These are phyloP conservation scores for Nannizziopsis barbatae DNA, from an alignment of 2,329 filamentous ascomycete genomes.

Conservation along the genomic window DNA sequence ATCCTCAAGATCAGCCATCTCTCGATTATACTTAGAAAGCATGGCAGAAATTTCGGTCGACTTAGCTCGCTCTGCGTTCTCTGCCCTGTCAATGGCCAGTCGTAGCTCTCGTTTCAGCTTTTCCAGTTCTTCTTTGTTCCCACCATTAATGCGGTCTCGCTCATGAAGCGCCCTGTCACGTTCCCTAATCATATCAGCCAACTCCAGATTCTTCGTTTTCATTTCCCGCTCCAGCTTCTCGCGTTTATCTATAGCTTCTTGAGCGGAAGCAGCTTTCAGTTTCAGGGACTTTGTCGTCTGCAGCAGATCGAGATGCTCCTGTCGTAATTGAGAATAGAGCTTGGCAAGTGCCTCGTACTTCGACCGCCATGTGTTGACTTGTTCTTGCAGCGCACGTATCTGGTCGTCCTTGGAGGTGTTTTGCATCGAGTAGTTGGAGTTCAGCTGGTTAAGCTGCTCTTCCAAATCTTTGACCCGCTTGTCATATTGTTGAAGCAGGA, in stretches of 20 bases:
- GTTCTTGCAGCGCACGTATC: conserved; percentile 82
- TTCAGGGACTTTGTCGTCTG: conserved; percentile 96
- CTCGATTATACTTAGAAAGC: conserved; percentile 90
- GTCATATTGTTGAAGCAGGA: conserved; percentile 95
- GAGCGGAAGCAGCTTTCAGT: conserved; percentile 89
- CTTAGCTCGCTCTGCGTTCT: conserved; percentile 85
- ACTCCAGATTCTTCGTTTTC: conserved; percentile 98
- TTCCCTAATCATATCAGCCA: conserved; percentile 97
- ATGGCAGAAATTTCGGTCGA: conserved; percentile 89
- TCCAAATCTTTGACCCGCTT: conserved; percentile 87
- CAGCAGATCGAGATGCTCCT: conserved; percentile 87
- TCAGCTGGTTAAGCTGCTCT: conserved; percentile 70
- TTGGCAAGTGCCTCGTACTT: conserved; percentile 97
- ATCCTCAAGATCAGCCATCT: conserved; percentile 94
- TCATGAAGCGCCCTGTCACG: conserved; percentile 88
- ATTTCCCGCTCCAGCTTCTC: conserved; percentile 95
- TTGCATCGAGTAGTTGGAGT: conserved; percentile 74
- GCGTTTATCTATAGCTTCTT: conserved; percentile 87
- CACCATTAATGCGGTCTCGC: conserved; percentile 73
- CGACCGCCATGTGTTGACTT: conserved; percentile 92
- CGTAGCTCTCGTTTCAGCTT: conserved; percentile 89
- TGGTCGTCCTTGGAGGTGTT: conserved; percentile 86
- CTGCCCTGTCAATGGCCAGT: conserved; percentile 79
- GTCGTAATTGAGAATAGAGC: conserved; percentile 87
- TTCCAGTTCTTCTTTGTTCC: conserved; percentile 85